phyloP scores from a whole-genome alignment of 1,139 yeast species.

The Meyerozyma athensensis region DNA sequence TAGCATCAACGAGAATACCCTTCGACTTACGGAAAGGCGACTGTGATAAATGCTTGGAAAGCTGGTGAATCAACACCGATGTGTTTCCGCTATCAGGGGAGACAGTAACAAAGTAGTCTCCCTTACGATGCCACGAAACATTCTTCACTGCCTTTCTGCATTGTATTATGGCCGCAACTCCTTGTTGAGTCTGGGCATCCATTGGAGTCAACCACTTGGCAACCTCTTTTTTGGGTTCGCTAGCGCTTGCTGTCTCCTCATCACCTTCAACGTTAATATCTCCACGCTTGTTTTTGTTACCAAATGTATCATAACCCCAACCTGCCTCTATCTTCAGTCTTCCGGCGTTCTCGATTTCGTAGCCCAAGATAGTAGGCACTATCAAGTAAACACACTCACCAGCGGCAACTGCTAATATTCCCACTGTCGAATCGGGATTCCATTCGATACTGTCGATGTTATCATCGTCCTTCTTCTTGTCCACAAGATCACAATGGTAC shows the following conservation, averaged over 20 bases:
- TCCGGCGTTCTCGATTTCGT: slow-evolving; percentile 79
- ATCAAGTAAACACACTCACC: slow-evolving; percentile 76
- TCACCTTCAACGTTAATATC: slow-evolving; percentile 43
- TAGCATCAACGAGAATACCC: slow-evolving; percentile 94
- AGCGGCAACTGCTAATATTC: slow-evolving; percentile 77
- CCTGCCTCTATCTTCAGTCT: slow-evolving; percentile 80
- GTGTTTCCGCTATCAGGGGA: slow-evolving; percentile 87
- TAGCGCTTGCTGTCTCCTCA: slow-evolving; percentile 32
- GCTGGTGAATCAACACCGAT: slow-evolving; percentile 88
- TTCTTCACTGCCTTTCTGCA: slow-evolving; percentile 72
- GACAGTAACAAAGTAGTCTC: slow-evolving; percentile 93
- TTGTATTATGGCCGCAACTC: slow-evolving; percentile 68
- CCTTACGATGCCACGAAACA: slow-evolving; percentile 93
- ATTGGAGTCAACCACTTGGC: slow-evolving; percentile 87
- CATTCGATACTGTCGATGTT: slow-evolving; percentile 80
- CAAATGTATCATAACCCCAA: slow-evolving; percentile 84
- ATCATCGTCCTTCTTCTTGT: slow-evolving; percentile 59
- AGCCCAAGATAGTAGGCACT: slow-evolving; percentile 89
- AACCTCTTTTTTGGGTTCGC: slow-evolving; percentile 47
- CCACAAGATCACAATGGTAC: slow-evolving; percentile 55
- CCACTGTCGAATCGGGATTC: slow-evolving; percentile 77
- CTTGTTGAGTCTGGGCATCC: slow-evolving; percentile 52
- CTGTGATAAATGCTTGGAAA: slow-evolving; percentile 93
- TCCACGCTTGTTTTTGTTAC: slow-evolving; percentile 44
- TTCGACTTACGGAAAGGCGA: slow-evolving; percentile 91